phyloP scores from a whole-genome alignment of 129 eudicot genomes.

The Pittosporum tobira region DNA sequence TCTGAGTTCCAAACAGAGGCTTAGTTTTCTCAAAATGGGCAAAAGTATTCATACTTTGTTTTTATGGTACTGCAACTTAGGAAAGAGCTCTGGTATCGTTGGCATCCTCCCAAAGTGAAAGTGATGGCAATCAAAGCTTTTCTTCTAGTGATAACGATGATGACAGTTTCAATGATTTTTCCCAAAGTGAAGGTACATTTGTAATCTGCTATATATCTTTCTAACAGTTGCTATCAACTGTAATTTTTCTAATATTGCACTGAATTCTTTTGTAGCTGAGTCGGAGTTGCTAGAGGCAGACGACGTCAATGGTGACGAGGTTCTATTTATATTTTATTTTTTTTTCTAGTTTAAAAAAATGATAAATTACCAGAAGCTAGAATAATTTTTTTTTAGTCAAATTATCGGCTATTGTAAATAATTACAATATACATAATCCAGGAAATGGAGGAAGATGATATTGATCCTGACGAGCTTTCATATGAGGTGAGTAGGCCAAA shows the following conservation, averaged over 20 bases:
- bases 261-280: not conserved
- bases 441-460: conserved; percentile 36
- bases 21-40: too few species aligned
- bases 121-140: not conserved
- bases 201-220: not conserved
- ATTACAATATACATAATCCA: not conserved
- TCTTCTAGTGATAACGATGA: not conserved
- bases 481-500: conserved; percentile 20
- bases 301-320: conserved; percentile 13
- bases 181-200: not conserved
- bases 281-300: conserved; percentile 11
- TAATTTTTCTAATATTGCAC: not conserved
- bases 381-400: too few species aligned
- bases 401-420: too few species aligned
- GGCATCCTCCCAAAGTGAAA: conserved; percentile 4
- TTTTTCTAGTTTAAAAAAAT: not conserved
- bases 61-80: too few species aligned
- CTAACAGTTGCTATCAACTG: not conserved
- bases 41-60: too few species aligned
- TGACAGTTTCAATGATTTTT: not conserved
- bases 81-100: too few species aligned
- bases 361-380: too few species aligned
- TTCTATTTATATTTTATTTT: not conserved
- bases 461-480: conserved; percentile 43
- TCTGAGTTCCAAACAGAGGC: too few species aligned